Base-by-base conservation (phyloP, 225 moss, liverwort and hornwort species). In the Polytrichum formosum region DNA sequence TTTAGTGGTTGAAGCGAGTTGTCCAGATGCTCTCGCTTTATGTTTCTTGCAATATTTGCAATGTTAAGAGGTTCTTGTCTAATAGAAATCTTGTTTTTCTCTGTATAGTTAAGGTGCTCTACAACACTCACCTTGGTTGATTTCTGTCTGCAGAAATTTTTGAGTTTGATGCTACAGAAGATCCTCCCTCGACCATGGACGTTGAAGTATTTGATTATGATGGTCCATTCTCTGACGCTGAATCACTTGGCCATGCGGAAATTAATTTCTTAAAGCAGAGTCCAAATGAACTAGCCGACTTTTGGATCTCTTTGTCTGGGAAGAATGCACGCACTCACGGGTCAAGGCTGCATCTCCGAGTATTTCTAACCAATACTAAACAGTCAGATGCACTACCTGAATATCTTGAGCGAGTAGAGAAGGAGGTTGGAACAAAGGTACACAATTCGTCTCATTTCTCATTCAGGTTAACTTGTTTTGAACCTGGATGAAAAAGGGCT, bases 101-200 rank as follows among this genome's bases (percentile, higher is more conserved):
- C 46, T 4, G 46, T 35, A 16, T 13, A 4, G 10, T 46, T 13
- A 13, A 46, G 46, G 46, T 46, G 35, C 46, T 46, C 46, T 4
- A 46, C 46, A 46, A 13, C 46, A 16, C 46, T 46, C 46, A 46
- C 46, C 46, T 13, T 46, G 46, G 46, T 16, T 46, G 13, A 46
- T 13, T 46, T 46, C 60, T 26, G 31, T 30, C 72, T 67, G 27
- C 82, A 87, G 86, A 87, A 64, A 83, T 87, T 26, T 87, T 87
- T 31, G 96, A 96, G 79, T 96, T 96, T 58, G 96, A 96, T 83
- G 96, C 96, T 18, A 96, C 90, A 18, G 96, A 96, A 75, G 96
- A 96, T 72, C 96, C 92, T 64, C 96, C 96, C 6, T 91, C 93
- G 10, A 96, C 91, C 18, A 74, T 96, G 84, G 93, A 96, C 66